These are phyloP conservation scores for Hypoxylon lienhwacheense DNA, from an alignment of 495 filamentous ascomycete species.

Conservation along the genomic window DNA sequence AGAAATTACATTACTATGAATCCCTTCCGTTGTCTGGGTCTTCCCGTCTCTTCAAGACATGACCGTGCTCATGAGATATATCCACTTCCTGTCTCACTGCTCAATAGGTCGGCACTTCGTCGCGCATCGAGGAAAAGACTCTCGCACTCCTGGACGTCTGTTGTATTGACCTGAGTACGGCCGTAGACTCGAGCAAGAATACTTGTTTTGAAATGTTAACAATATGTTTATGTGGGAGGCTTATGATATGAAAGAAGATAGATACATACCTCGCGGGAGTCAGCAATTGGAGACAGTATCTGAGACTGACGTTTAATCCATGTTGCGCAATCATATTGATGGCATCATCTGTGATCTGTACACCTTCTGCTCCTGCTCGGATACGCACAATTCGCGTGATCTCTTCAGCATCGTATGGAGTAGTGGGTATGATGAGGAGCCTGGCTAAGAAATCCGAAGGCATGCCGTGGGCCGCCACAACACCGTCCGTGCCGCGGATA, in stretches of 20 bases:
- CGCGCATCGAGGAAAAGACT: slow-evolving; percentile 88
- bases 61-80: slow-evolving; percentile 57
- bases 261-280: slow-evolving; percentile 69
- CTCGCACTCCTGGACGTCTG: slow-evolving; percentile 86
- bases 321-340: slow-evolving; percentile 82
- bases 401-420: slow-evolving; percentile 79
- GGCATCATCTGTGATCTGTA: slow-evolving; percentile 77
- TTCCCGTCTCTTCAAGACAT: slow-evolving; percentile 23
- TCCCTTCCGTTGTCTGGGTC: slow-evolving; percentile 24
- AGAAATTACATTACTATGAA: slow-evolving; percentile 44
- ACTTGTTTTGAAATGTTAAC: slow-evolving; percentile 36
- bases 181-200: slow-evolving; percentile 65
- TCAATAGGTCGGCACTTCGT: slow-evolving; percentile 74
- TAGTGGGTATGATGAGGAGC: slow-evolving; percentile 92
- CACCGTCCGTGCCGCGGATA: slow-evolving; percentile 82
- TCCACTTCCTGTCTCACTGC: slow-evolving; percentile 60
- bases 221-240: neutral
- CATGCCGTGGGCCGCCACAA: slow-evolving; percentile 86
- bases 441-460: slow-evolving; percentile 90
- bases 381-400: slow-evolving; percentile 86
- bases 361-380: slow-evolving; percentile 76
- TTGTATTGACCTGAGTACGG: slow-evolving; percentile 72
- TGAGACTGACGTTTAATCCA: slow-evolving; percentile 81
- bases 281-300: slow-evolving; percentile 90
- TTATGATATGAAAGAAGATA: neutral